Conservation (phyloP, 208 protist species). For the Acanthamoeba lugdunensis region DNA sequence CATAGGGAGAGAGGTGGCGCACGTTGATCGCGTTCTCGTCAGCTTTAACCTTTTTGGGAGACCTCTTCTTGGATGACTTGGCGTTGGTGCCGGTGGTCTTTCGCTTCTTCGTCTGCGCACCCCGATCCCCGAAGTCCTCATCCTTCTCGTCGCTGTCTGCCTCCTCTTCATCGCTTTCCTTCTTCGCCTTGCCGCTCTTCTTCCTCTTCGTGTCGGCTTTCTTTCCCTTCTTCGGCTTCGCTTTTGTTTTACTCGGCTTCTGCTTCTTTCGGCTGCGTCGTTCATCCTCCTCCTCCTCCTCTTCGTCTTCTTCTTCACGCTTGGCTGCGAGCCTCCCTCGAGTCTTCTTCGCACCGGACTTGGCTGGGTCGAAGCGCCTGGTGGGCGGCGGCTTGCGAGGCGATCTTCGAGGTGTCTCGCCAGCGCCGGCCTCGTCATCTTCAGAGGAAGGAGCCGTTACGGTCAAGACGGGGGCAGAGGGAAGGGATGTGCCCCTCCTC, state of each 20-base stretch:
- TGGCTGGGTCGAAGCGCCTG: conserved; percentile 27
- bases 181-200: neutral
- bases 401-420: neutral
- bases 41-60: conserved; percentile 15
- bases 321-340: neutral
- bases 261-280: neutral
- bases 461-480: neutral
- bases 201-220: neutral
- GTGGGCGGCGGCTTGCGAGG: neutral
- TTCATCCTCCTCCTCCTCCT: neutral
- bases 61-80: neutral
- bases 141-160: neutral
- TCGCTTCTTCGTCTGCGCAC: neutral
- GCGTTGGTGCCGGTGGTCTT: neutral
- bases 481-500: conserved; percentile 14
- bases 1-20: neutral
- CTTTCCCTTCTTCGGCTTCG: neutral
- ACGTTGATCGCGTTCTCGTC: conserved; percentile 40
- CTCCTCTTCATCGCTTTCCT: conserved; percentile 13
- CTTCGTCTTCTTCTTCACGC: neutral
- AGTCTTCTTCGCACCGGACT: neutral
- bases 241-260: neutral
- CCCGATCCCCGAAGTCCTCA: neutral
- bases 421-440: neutral
- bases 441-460: neutral